Base-by-base conservation (phyloP, 495 filamentous ascomycete species). In the Penicillium odoratum region DNA sequence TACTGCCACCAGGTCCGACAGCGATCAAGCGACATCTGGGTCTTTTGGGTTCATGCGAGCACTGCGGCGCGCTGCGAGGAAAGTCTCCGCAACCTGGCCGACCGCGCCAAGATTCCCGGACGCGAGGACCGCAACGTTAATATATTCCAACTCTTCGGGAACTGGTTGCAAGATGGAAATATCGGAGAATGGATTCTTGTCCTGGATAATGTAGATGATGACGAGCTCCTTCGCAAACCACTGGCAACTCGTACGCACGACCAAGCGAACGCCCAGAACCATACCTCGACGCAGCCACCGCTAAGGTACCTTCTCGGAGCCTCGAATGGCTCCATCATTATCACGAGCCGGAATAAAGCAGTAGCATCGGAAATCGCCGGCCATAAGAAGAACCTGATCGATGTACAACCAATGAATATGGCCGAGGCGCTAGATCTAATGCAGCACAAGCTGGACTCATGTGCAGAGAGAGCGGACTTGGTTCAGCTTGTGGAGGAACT, bases 401-500 rank as follows among this genome's bases (percentile, higher is more conserved):
- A 21, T 21, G 21, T 21, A 21, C 21, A 21, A 21, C 21, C 21
- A 21, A 21, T 21, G 21, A 21, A 21, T 21, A 21, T 21, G 21
- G 21, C 21, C 21, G 21, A 21, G 21, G 21, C 21, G 21, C 2
- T 21, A 21, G 21, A 21, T 21, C 21, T 21, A 21, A 21, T 21
- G 21, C 21, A 21, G 21, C 21, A 21, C 21, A 21, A 21, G 21
- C 21, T 21, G 21, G 21, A 21, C 2, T 21, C 21, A 21, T 21
- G 21, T 21, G 21, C 21, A 21, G 21, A 21, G 21, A 21, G 2
- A 21, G 21, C 21, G 21, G 21, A 21, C 21, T 21, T 21, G 21
- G 21, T 21, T 15, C 26, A 49, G 4, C n/a, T 81, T 7, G 62
- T 74, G 29, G 58, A 59, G 28, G 70, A 65, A 25, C 73, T 83